These are phyloP conservation scores for Mortierella alpina DNA, from an alignment of 192 early-diverging fungal genomes.

Conservation along the genomic window DNA sequence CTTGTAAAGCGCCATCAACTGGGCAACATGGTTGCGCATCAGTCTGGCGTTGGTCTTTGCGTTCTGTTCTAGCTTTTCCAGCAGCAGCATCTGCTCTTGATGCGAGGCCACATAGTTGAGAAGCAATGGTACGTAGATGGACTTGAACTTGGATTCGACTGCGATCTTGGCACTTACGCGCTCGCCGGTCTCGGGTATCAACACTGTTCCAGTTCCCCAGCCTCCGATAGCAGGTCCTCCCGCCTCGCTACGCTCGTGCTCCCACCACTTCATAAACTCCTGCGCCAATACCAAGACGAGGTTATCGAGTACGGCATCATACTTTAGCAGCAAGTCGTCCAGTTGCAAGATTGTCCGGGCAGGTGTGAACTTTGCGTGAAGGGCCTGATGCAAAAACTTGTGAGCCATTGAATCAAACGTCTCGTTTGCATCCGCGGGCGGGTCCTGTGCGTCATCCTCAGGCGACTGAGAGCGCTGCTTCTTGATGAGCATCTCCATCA, in stretches of 20 bases:
- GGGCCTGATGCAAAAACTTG: slow-evolving; percentile 48
- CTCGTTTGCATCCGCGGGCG: slow-evolving; percentile 43
- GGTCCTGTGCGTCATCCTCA: slow-evolving; percentile 36
- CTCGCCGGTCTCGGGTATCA: slow-evolving; percentile 24
- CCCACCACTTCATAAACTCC: slow-evolving; percentile 53
- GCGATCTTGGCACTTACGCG: slow-evolving; percentile 31
- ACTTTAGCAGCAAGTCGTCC: slow-evolving; percentile 49
- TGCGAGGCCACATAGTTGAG: slow-evolving; percentile 44
- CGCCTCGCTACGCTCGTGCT: slow-evolving; percentile 31
- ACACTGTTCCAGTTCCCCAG: slow-evolving; percentile 23
- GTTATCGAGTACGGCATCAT: slow-evolving; percentile 30
- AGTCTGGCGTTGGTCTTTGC: slow-evolving; percentile 20
- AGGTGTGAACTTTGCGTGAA: slow-evolving; percentile 35
- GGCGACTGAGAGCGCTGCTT: slow-evolving; percentile 34
- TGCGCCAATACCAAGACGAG: slow-evolving; percentile 32
- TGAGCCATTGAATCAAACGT: slow-evolving; percentile 53
- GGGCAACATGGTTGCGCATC: slow-evolving; percentile 33
- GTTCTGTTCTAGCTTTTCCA: slow-evolving; percentile 37
- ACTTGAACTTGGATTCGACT: slow-evolving; percentile 42
- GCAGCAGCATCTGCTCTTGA: slow-evolving; percentile 29
- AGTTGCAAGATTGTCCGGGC: slow-evolving; percentile 45
- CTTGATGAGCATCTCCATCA: slow-evolving; percentile 50
- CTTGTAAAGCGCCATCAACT: slow-evolving; percentile 46
- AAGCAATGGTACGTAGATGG: slow-evolving; percentile 35
- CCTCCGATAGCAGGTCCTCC: slow-evolving; percentile 40